Evolutionary conservation across 441 rosid species (phyloP).

Genomic region (Gossypium davidsonii): DNA sequence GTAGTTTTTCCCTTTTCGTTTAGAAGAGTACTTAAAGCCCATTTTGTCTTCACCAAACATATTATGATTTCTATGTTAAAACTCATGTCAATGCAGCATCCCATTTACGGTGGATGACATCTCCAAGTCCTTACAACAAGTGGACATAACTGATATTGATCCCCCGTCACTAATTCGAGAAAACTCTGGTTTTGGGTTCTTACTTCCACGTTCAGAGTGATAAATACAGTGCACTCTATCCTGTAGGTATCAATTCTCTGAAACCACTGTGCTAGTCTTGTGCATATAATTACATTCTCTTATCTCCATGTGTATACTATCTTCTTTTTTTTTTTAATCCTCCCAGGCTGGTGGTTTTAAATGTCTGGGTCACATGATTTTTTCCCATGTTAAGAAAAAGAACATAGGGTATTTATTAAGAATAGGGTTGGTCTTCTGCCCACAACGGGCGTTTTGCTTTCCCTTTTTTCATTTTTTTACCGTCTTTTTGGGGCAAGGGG

Average conservation of each 20-base stretch:
- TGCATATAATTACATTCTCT: constrained; percentile 38
- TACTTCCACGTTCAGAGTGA: constrained; percentile 45
- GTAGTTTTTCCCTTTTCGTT: constrained; percentile 21
- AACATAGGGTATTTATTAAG: constrained; percentile 37
- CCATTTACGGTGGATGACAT: constrained; percentile 61
- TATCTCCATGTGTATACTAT: constrained; percentile 30
- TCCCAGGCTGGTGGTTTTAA: constrained; percentile 23
- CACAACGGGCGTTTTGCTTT: constrained; percentile 19
- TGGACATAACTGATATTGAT: constrained; percentile 51
- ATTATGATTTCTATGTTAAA: background rate
- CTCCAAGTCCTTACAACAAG: constrained; percentile 42
- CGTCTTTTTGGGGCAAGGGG: constrained; percentile 21
- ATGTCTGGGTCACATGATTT: constrained; percentile 29
- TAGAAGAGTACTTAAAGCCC: background rate
- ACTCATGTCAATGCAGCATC: constrained; percentile 35
- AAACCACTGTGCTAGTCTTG: constrained; percentile 21
- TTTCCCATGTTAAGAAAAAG: constrained; percentile 31
- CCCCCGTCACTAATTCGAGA: constrained; percentile 45
- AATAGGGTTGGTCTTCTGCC: constrained; percentile 28
- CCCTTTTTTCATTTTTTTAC: constrained; percentile 9
- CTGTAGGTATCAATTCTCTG: background rate
- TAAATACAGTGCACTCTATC: background rate
- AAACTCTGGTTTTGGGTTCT: constrained; percentile 51
- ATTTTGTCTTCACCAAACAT: background rate
- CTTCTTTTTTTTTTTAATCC: background rate